Evolutionary conservation across 805 yeast genomes (phyloP), one percentile per base, ranked within the genome.

Genomic region (Starmerella ratchasimensis): DNA sequence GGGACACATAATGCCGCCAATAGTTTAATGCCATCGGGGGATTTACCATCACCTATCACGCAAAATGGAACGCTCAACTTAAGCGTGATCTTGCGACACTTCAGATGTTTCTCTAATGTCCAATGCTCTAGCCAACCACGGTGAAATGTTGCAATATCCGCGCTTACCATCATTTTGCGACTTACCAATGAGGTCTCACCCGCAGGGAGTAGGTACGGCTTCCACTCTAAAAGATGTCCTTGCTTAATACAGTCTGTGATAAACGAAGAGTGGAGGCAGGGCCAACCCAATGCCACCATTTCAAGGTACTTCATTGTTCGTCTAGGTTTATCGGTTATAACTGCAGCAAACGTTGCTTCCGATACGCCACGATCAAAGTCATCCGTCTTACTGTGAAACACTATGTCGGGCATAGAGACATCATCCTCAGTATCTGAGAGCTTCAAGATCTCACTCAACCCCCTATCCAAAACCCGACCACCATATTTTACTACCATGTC

Each of bases 221-320:
- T 56, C 71, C 88, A 70, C 30, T 55, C 43, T 4, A 63, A 38
- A 39, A 63, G 35, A 21, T 42, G 21, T 2, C 47, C 39, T 33
- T 52, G 51, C 1, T 51, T 45, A 2, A 70, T 48, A 39, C 77
- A 66, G 41, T 75, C 77, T 9, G 18, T 6, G 9, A 37, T n/a
- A 26, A 69, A 83, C 7, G 57, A 52, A 39, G 69, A 67, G 3
- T 81, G 74, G n/a, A 84, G 51, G 15, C 80, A 68, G 2, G 96
- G 96, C 94, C 94, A 83, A 2, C 88, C 86, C 31, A 83, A 52
- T 0, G 88, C 80, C 14, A 83, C 55, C 2, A 78, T 73, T 50
- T 81, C 90, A 8, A 84, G 54, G 53, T 78, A 84, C 51, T 83
- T 84, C 7, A 75, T 65, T 33, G 84, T 80, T 26, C 94, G 61